Conservation (phyloP, 2,329 filamentous ascomycete genomes). For the Penicillium sp. region DNA sequence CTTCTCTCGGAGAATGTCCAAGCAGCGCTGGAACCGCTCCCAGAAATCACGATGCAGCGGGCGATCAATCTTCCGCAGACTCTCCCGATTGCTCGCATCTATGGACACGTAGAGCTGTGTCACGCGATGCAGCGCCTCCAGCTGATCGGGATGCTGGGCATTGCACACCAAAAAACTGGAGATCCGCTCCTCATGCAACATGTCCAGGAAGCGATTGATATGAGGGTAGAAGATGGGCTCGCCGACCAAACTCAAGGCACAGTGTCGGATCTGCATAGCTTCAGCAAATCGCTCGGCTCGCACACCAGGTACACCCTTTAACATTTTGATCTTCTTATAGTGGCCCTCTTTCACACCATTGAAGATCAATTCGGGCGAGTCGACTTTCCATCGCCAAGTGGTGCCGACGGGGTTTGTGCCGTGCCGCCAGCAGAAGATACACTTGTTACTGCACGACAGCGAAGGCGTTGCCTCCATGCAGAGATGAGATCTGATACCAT, state of each 20-base stretch:
- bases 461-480: conserved; percentile 99
- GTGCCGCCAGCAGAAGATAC: conserved; percentile 98
- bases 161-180: conserved; percentile 97
- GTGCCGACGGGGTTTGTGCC: conserved; percentile 96
- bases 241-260: conserved; percentile 86
- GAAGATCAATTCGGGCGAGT: conserved; percentile 87
- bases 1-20: conserved; percentile 84
- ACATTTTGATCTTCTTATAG: conserved; percentile 97
- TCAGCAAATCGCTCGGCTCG: conserved; percentile 89
- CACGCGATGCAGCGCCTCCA: conserved; percentile 77
- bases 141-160: conserved; percentile 90
- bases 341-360: conserved; percentile 86
- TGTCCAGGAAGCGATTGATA: conserved; percentile 85
- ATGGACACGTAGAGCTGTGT: conserved; percentile 97
- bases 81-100: conserved; percentile 88
- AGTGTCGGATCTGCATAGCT: conserved; percentile 90
- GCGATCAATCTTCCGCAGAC: conserved; percentile 82
- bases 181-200: conserved; percentile 84
- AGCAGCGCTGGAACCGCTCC: conserved; percentile 89
- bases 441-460: conserved; percentile 95
- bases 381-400: conserved; percentile 94
- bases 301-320: conserved; percentile 90
- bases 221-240: conserved; percentile 99
- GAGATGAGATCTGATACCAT: conserved; percentile 92
- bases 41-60: conserved; percentile 95